Conservation (phyloP, 2,329 filamentous ascomycete species). For the Monilinia laxa region DNA sequence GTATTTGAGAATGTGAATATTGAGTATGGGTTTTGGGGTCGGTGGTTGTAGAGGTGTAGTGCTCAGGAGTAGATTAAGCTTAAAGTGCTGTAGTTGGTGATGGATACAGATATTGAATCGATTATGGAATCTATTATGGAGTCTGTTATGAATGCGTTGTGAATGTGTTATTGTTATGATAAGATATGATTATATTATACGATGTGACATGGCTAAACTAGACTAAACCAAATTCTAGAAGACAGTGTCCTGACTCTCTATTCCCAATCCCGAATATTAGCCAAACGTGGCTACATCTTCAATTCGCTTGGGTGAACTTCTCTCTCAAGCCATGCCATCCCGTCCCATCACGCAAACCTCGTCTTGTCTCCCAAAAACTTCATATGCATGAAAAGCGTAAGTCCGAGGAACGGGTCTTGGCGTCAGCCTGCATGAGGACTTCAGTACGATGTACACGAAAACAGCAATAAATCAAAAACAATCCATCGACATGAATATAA, state of each 20-base stretch:
- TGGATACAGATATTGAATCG: too few species aligned
- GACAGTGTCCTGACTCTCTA: background rate
- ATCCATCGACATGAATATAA: too few species aligned
- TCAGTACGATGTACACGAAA: slow-evolving; percentile 12
- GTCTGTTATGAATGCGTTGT: too few species aligned
- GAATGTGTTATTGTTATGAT: too few species aligned
- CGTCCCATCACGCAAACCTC: background rate
- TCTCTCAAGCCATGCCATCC: background rate
- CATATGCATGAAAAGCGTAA: slow-evolving; percentile 12
- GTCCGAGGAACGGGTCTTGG: slow-evolving; percentile 21
- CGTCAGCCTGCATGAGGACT: slow-evolving; percentile 30
- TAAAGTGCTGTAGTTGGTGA: background rate
- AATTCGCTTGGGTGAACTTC: background rate
- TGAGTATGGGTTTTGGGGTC: background rate
- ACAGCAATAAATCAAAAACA: too few species aligned
- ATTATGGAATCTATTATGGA: too few species aligned
- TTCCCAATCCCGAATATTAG: too few species aligned
- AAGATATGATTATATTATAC: background rate
- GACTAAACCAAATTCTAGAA: background rate
- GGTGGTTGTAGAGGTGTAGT: background rate
- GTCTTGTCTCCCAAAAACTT: background rate
- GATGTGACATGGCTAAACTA: too few species aligned
- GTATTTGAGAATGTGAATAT: background rate
- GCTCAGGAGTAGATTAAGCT: background rate
- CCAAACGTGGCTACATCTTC: slow-evolving; percentile 1